A percentile compares a stretch with the other conserved stretches of the same genome.
These are phyloP conservation scores for Saccharomycopsis amapae DNA, from an alignment of 805 yeast genomes.

Conservation along the genomic window DNA sequence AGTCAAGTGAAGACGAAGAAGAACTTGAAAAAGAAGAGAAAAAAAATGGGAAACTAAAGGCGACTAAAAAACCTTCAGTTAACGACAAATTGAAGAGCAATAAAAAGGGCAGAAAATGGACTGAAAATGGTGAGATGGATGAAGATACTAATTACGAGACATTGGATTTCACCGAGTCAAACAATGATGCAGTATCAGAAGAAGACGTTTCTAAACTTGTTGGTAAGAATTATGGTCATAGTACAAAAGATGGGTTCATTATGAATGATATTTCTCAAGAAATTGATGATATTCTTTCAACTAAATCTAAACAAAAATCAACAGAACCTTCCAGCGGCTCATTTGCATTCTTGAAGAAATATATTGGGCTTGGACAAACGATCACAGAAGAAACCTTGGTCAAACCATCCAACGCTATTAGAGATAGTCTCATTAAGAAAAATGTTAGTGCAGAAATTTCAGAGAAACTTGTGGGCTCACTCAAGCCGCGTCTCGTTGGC, in stretches of 20 bases:
- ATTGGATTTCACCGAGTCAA: slow-evolving; percentile 19
- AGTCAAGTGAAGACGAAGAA: slow-evolving; percentile 16
- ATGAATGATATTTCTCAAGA: slow-evolving; percentile 17
- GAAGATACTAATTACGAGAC: slow-evolving; percentile 9
- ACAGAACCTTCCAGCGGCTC: slow-evolving; percentile 32
- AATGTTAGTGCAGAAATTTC: slow-evolving; percentile 93
- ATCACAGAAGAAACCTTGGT: slow-evolving; percentile 57
- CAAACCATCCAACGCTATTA: slow-evolving; percentile 56
- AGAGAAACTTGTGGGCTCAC: slow-evolving; percentile 56
- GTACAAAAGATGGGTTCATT: slow-evolving; percentile 17
- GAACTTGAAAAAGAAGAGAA: slow-evolving; percentile 7
- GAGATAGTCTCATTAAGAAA: slow-evolving; percentile 72
- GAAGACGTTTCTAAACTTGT: slow-evolving; percentile 25
- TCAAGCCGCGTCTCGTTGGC: slow-evolving; percentile 63
- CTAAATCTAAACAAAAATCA: slow-evolving; percentile 2
- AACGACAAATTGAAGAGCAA: background rate
- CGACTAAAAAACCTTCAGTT: background rate
- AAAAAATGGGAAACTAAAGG: slow-evolving; percentile 3
- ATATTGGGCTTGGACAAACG: slow-evolving; percentile 54
- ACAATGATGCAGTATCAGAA: slow-evolving; percentile 12
- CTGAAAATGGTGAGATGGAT: slow-evolving; percentile 13
- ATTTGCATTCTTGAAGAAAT: slow-evolving; percentile 51
- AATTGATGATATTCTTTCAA: slow-evolving; percentile 17
- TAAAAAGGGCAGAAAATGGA: slow-evolving; percentile 20
- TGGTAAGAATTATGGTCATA: slow-evolving; percentile 20